Evolutionary conservation across 257 asterid species (phyloP), one percentile per base, ranked within the genome.

Genomic region (Solanum medicagineum): DNA sequence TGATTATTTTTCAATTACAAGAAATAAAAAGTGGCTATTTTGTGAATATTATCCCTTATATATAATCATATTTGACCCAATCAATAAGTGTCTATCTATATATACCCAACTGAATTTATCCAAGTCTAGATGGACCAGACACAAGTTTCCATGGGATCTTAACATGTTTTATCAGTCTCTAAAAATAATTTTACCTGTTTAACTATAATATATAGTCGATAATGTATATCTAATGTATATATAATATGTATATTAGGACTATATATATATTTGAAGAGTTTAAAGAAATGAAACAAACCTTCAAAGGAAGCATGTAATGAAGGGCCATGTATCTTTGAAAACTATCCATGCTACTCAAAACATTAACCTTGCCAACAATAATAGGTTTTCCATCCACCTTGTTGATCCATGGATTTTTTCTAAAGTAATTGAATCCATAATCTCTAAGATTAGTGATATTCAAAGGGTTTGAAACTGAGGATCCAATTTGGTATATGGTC

Each of bases 391-490:
- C 99, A 71, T 93, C 89, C 66, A 77, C 47, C 16, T 91, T 91
- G 85, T 92, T 85, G 45, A 95, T 88, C 98, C 98, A 95, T 3
- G 99, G 99, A 86, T 95, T 88, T 81, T 90, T 90, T 14, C 68
- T 84, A 87, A 96, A 95, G 89, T 94, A 94, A 14, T 86, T 84
- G 8, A 81, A 86, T 3, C 92, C 94, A 60, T 49, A 92, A 65
- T 95, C 97, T 84, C 92, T 95, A 85, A 93, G 49, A 12, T 54
- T 16, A 15, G 84, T 74, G 15, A 71, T 80, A n/a, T 84, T 85
- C 71, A 96, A 4, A 4, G 99, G 99, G 87, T 96, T 96, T 29
- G 95, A 89, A 45, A 94, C 85, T 0, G 99, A 96, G 0, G 98
- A 94, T 57, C 99, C 99, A 3, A 88, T 45, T 24, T 96, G 98